Percentiles rank a stretch among this genome's conserved stretches.
Conservation (phyloP, 108 stramenopile species). For the Conticribra guillardii region DNA sequence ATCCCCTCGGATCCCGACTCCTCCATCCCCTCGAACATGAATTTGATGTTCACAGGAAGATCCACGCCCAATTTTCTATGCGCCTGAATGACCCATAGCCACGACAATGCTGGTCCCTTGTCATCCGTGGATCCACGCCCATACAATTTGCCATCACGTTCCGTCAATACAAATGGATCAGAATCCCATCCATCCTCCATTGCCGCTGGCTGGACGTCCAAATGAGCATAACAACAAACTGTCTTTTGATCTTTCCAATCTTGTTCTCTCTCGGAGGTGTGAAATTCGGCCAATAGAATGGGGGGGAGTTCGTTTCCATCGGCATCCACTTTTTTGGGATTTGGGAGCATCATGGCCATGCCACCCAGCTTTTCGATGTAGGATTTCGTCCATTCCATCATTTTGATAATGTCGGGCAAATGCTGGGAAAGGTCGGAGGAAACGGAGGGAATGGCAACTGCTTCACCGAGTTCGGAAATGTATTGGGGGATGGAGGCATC, state of each 20-base stretch:
- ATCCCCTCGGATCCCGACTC: constrained; percentile 80
- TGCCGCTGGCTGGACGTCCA: constrained; percentile 84
- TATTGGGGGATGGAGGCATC: constrained; percentile 35
- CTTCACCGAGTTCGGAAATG: constrained; percentile 45
- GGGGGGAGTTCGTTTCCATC: constrained; percentile 63
- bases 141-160: constrained; percentile 75
- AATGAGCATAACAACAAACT: constrained; percentile 77
- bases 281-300: constrained; percentile 66
- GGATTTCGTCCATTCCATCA: constrained; percentile 74
- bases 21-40: constrained; percentile 88
- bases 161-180: constrained; percentile 79
- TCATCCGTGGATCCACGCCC: constrained; percentile 85
- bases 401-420: constrained; percentile 63
- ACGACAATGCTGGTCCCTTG: constrained; percentile 83
- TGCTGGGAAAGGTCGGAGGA: constrained; percentile 73
- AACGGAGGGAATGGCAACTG: constrained; percentile 73
- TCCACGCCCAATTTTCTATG: constrained; percentile 64
- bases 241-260: constrained; percentile 62
- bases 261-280: constrained; percentile 17
- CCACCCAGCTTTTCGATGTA: constrained; percentile 72
- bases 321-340: constrained; percentile 54
- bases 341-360: constrained; percentile 48
- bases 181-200: constrained; percentile 84
- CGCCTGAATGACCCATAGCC: constrained; percentile 84
- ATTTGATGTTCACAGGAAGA: constrained; percentile 78